Evolutionary conservation across 129 eudicot species (phyloP).

Genomic region (Cynara cardunculus): DNA sequence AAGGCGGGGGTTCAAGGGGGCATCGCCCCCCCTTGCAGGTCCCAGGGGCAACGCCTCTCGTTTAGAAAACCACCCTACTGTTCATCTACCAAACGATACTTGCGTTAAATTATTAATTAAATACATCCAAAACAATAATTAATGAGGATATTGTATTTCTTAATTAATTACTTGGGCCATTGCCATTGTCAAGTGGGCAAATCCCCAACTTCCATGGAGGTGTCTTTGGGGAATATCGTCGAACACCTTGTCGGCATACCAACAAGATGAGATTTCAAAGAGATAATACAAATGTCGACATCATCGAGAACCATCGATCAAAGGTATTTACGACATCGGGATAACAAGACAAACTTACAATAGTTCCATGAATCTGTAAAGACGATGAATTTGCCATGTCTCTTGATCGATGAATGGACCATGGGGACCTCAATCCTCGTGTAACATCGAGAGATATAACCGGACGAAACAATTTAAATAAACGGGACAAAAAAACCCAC

Average conservation of each 20-base stretch:
- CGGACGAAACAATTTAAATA: not conserved
- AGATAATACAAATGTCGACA: conserved; percentile 17
- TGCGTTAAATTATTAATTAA: no score
- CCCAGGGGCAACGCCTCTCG: no score
- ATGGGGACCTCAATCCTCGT: conserved; percentile 20
- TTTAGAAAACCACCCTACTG: no score
- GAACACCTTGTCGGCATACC: conserved; percentile 17
- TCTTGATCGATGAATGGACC: not conserved
- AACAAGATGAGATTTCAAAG: conserved; percentile 22
- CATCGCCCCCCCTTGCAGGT: no score
- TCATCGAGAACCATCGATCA: conserved; percentile 22
- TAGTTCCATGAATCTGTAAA: conserved; percentile 31
- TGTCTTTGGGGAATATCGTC: conserved; percentile 18
- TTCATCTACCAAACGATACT: no score
- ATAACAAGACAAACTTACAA: conserved; percentile 7
- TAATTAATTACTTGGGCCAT: not conserved
- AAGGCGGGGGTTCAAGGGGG: no score
- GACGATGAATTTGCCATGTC: not conserved
- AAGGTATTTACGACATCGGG: conserved; percentile 19
- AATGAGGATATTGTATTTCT: no score
- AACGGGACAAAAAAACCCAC: conserved; percentile 4
- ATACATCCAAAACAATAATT: not conserved
- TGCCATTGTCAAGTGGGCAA: conserved; percentile 27
- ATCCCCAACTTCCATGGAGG: conserved; percentile 28
- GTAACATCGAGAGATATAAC: not conserved